phyloP scores from a whole-genome alignment of 257 asterid genomes.

The Anisodus acutangulus region DNA sequence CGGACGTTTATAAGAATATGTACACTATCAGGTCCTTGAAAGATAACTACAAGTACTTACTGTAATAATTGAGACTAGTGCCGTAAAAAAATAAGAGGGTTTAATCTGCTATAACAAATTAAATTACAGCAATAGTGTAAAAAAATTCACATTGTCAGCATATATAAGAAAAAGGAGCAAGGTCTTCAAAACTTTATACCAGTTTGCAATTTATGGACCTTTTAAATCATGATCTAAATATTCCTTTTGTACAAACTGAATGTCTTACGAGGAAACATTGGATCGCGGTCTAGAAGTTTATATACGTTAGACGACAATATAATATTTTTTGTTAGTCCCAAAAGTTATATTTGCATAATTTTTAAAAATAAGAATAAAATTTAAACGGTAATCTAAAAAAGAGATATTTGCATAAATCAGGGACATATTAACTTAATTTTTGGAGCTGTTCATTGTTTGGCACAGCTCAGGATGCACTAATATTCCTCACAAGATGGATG shows the following conservation, averaged over 20 bases:
- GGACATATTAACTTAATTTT: neutral
- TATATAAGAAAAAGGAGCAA: neutral
- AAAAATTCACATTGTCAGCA: neutral
- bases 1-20: neutral
- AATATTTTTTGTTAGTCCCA: too few species aligned
- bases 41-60: too few species aligned
- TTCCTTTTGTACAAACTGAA: neutral
- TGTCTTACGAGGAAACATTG: neutral
- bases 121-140: neutral
- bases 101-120: neutral
- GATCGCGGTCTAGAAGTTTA: neutral
- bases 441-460: neutral
- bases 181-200: neutral
- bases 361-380: too few species aligned
- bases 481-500: conserved; percentile 74
- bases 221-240: neutral
- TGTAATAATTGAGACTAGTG: too few species aligned
- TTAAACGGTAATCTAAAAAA: too few species aligned
- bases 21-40: neutral
- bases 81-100: too few species aligned
- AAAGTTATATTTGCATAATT: too few species aligned
- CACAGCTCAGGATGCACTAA: conserved; percentile 75
- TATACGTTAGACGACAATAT: too few species aligned
- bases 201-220: neutral
- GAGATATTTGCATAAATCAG: too few species aligned